Evolutionary conservation across 2,329 filamentous ascomycete species (phyloP).

Genomic region (Aspergillus spinulosporus): DNA sequence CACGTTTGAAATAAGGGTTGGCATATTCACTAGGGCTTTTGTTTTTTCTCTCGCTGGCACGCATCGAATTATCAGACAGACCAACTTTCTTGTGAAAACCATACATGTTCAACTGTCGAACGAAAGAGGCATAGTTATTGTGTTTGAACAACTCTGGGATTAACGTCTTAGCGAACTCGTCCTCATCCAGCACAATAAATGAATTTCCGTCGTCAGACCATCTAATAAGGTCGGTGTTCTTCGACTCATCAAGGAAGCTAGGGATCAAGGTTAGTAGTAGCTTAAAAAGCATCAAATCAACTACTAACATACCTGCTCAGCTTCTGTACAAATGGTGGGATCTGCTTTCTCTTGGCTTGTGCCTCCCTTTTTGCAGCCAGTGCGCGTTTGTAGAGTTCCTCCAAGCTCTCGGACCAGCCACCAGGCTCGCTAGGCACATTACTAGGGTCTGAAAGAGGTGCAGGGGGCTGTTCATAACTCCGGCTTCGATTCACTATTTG

Average conservation of each 20-base stretch:
- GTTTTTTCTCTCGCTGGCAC: conserved; percentile 92
- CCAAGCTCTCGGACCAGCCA: conserved; percentile 64
- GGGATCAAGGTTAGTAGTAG: conserved; percentile 16
- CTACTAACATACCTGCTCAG: conserved; percentile 76
- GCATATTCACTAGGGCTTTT: conserved; percentile 98
- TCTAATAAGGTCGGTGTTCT: conserved; percentile 90
- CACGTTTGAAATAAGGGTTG: conserved; percentile 92
- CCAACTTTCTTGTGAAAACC: conserved; percentile 72
- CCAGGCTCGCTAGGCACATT: conserved; percentile 31
- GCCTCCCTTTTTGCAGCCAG: conserved; percentile 82
- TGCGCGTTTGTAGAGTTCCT: conserved; percentile 76
- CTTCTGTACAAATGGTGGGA: conserved; percentile 97
- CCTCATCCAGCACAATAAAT: conserved; percentile 94
- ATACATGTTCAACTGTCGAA: conserved; percentile 69
- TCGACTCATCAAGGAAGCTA: conserved; percentile 89
- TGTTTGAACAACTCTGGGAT: conserved; percentile 78
- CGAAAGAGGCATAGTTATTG: conserved; percentile 77
- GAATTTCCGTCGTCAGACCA: conserved; percentile 97
- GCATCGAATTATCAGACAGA: conserved; percentile 95
- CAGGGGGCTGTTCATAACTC: conserved; percentile 40
- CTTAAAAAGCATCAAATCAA: neutral
- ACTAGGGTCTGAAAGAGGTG: conserved; percentile 32
- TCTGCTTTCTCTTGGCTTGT: conserved; percentile 87
- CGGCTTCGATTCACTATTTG: conserved; percentile 42
- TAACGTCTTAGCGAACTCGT: conserved; percentile 74